These are phyloP conservation scores for Novymonas esmeraldas DNA, from an alignment of 208 protist species.

Conservation along the genomic window DNA sequence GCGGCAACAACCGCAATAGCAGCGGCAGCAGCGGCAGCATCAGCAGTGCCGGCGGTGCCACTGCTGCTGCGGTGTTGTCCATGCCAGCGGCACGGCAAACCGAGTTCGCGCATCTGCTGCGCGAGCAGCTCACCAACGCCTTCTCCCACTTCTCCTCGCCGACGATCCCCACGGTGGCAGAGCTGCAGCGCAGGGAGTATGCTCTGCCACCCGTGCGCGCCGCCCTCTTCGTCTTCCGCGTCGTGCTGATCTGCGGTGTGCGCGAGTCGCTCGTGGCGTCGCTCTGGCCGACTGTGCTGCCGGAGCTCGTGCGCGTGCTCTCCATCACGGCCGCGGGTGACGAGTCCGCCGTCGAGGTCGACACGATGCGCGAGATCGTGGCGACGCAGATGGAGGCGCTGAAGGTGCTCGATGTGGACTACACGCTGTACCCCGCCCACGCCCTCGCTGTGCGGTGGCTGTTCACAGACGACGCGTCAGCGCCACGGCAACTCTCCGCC, in stretches of 20 bases:
- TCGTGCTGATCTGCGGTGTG: slow-evolving; percentile 44
- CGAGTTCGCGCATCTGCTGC: slow-evolving; percentile 46
- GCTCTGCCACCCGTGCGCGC: slow-evolving; percentile 37
- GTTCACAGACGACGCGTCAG: slow-evolving; percentile 29
- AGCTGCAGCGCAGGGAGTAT: slow-evolving; percentile 25
- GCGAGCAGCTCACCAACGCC: slow-evolving; percentile 42
- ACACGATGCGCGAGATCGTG: slow-evolving; percentile 36
- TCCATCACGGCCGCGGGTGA: not conserved
- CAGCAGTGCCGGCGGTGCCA: not conserved
- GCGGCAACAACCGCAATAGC: slow-evolving; percentile 2
- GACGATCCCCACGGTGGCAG: slow-evolving; percentile 7
- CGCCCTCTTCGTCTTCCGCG: slow-evolving; percentile 61
- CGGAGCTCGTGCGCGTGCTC: slow-evolving; percentile 32
- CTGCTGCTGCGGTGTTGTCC: not conserved
- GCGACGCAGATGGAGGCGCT: slow-evolving; percentile 62
- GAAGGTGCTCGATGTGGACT: slow-evolving; percentile 58
- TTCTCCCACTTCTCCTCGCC: slow-evolving; percentile 34
- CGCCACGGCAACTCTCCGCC: not conserved
- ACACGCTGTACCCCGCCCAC: slow-evolving; percentile 45
- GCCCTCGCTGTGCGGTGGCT: slow-evolving; percentile 32
- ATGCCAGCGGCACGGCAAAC: slow-evolving; percentile 17
- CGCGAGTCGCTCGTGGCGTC: slow-evolving; percentile 30
- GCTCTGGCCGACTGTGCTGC: slow-evolving; percentile 59
- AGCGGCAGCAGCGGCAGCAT: slow-evolving; percentile 13
- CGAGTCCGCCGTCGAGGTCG: not conserved